Base-by-base conservation (phyloP, 495 filamentous ascomycete species). In the Xylaria longipes region DNA sequence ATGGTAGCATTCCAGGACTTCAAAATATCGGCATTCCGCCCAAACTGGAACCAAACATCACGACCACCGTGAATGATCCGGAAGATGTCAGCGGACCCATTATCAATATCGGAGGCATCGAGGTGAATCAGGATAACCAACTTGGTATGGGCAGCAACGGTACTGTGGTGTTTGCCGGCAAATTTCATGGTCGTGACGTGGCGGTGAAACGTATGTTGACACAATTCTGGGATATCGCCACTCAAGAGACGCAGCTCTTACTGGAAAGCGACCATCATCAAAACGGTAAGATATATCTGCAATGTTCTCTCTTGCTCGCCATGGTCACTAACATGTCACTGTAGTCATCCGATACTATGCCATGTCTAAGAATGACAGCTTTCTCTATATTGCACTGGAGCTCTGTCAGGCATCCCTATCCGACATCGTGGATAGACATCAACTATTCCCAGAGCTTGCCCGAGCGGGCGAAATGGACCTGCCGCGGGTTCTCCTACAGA, bases 151-250 rank as follows among this genome's bases (percentile, higher is more conserved):
- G 94, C 17, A 95, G 93, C 76, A 93, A 95, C 77, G 94, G 94
- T 29, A 97, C 94, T 20, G 88, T 94, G 52, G 94, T 97, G 9
- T 95, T 93, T 78, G 87, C 89, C 20, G 94, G 94, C n/a, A 90
- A 87, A 29, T 97, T 94, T 76, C 93, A 97, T 76, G 94, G 95
- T 27, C 91, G 94, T 73, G 92, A 93, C 56, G 97, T 99, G 25
- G 96, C 96, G 1, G 94, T 99, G 41, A 99, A 99, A 83, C 89
- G 96, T 29, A 98, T 99, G 94, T 85, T 98, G 61, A 91, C 93
- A 48, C 91, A 96, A 70, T 97, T 97, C 78, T 97, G 92, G 80
- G 96, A 97, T 67, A 94, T 99, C 74, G 97, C 97, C 14, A 92
- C 92, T 27, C 95, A 97, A 71, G 96, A 99, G 78, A 95, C 97